These are phyloP conservation scores for Canavalia ensiformis DNA, from an alignment of 306 rosid genomes.

Conservation along the genomic window DNA sequence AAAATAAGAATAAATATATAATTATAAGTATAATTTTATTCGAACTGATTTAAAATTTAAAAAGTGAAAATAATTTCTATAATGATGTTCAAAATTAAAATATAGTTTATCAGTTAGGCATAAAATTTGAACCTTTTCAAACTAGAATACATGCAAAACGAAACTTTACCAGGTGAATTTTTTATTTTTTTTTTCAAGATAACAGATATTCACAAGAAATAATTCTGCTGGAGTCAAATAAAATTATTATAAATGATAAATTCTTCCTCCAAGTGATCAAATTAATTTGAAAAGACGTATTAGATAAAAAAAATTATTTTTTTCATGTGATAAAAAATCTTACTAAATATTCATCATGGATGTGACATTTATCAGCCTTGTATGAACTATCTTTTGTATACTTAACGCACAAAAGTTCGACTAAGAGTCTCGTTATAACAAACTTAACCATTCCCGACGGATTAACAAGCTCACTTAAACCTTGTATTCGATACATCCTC, in stretches of 20 bases:
- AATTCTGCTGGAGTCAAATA: too few relatives aligned
- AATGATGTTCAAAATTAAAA: not conserved
- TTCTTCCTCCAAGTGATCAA: too few relatives aligned
- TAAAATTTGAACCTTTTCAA: not conserved
- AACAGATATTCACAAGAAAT: too few relatives aligned
- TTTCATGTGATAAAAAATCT: not conserved
- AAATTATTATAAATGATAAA: too few relatives aligned
- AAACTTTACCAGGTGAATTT: not conserved
- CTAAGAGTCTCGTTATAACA: not conserved
- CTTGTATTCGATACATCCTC: constrained; percentile 54
- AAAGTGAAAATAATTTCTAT: not conserved
- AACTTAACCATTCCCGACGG: constrained; percentile 45
- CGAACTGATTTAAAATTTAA: not conserved
- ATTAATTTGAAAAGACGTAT: not conserved
- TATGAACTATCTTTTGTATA: not conserved
- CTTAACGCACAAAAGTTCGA: not conserved
- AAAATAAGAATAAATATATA: not conserved
- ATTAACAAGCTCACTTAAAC: constrained; percentile 49
- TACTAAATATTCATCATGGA: not conserved
- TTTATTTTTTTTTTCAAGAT: too few relatives aligned
- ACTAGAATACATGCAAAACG: not conserved
- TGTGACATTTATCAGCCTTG: not conserved
- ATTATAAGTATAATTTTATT: not conserved
- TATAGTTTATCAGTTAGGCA: not conserved
- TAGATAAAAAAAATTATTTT: too few relatives aligned